Evolutionary conservation across 2,329 filamentous ascomycete genomes (phyloP), one percentile per base, ranked within the genome.

Genomic region (Colletotrichum aenigma): DNA sequence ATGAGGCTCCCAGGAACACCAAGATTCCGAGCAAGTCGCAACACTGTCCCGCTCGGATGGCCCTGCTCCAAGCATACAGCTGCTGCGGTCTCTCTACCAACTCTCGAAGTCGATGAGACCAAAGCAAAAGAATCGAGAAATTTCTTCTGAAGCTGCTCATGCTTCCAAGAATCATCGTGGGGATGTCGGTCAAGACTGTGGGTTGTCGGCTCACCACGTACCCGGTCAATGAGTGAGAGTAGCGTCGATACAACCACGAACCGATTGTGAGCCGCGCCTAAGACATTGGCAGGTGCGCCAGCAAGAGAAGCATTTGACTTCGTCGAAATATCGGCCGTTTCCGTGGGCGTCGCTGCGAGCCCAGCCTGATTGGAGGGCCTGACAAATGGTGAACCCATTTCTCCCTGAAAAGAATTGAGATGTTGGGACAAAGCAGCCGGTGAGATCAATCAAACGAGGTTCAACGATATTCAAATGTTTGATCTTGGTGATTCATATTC

Each of bases 111-210:
- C 9, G 82, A 79, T 69, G 79, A 83, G 7, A 84, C 73, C 28
- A 84, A 75, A 2, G 82, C 82, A 60, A 84, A 82, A 12, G 82
- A 83, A 71, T 83, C 82, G 2, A 83, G 79, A 34, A 83, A 84
- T 38, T 82, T 84, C 61, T 80, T 78, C 43, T 79, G 78, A 2
- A 79, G 76, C 13, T 79, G 68, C 43, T 77, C 62, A 12, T 68
- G 34, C 4, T 71, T 74, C 76, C 66, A 71, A 0, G 21, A n/a
- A n/a, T 76, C 62, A 13, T 80, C 78, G 61, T 80, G 75, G 10
- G 76, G 77, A 38, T 79, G 71, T 0, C 43, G 56, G 62, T 69
- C 66, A 0, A 69, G 66, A 15, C 66, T 56, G 21, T 69, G 32
- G 36, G 56, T 75, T 7, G 79, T 81, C 7, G 81, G 78, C 55